Conservation (phyloP, 1,139 yeast species). For the Magnusiomyces ingens region DNA sequence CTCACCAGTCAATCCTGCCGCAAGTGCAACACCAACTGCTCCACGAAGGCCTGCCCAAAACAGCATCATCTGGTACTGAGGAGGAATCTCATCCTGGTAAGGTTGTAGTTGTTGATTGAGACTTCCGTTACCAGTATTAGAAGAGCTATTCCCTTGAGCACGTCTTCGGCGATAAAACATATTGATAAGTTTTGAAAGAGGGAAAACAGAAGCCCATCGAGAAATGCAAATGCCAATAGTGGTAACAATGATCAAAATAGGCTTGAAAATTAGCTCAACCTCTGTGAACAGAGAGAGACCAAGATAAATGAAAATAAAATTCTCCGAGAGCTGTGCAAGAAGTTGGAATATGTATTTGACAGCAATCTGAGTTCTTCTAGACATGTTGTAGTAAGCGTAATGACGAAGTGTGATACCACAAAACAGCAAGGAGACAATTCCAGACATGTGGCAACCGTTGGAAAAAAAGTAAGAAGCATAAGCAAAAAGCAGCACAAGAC, state of each 20-base stretch:
- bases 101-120: conserved; percentile 27
- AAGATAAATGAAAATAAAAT: conserved; percentile 90
- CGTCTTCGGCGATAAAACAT: conserved; percentile 59
- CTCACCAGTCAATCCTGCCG: conserved; percentile 96
- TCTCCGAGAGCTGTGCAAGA: conserved; percentile 90
- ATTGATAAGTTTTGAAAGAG: conserved; percentile 77
- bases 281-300: conserved; percentile 94
- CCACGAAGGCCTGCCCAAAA: conserved; percentile 99
- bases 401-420: conserved; percentile 96
- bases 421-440: conserved; percentile 88
- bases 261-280: conserved; percentile 91
- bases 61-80: conserved; percentile 96
- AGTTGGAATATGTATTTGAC: conserved; percentile 91
- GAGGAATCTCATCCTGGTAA: conserved; percentile 85
- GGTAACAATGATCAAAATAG: conserved; percentile 82
- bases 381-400: conserved; percentile 96
- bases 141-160: not conserved
- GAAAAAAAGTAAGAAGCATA: conserved; percentile 96
- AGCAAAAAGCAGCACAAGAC: conserved; percentile 82
- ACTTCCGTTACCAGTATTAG: not conserved
- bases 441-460: conserved; percentile 99
- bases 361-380: conserved; percentile 93
- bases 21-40: conserved; percentile 98
- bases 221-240: conserved; percentile 89
- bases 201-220: conserved; percentile 97